Evolutionary conservation across 208 protist genomes (phyloP), one percentile per base, ranked within the genome.

Genomic region (Acanthamoeba polyphaga): DNA sequence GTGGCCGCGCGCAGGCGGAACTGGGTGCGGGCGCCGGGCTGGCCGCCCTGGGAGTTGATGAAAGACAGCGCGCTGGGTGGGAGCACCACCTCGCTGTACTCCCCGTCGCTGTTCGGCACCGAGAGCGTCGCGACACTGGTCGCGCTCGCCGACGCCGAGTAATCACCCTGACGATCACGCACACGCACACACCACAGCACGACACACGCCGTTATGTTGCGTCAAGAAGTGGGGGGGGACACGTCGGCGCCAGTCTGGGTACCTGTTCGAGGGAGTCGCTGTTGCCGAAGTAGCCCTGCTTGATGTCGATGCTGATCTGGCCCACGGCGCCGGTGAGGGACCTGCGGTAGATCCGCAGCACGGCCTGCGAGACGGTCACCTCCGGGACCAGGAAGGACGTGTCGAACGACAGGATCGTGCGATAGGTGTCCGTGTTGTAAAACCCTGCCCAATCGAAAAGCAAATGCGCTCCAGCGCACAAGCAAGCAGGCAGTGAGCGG

Each of bases 251-350:
- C 0, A 2, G 1, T 76, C n/a, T 15, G 12, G 22, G 68, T 22
- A 80, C 70, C 70, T 55, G 46, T 34, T 82, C 74, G 74, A 82
- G 32, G 5, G 19, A 15, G 32, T 13, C 17, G 46, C 34, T 51
- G 84, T n/a, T 72, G 19, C 84, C 84, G 24, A 91, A 91, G 84
- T n/a, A 91, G 6, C 84, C 84, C 84, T 91, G 84, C 60, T 70
- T 91, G 51, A 91, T 10, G 53, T 91, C 84, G 1, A 91, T 49
- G 51, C 34, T 66, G 84, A 91, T 62, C 12, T 43, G 3, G 58
- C 22, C 22, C 12, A 91, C 55, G 84, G 58, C 13, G 19, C 84
- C 84, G 8, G 38, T 19, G 19, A 91, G 84, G 22, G 84, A 91
- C 84, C 66, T 91, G 84, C 84, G 84, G 51, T 72, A 62, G 84